These are phyloP conservation scores for Alopecurus myosuroides DNA, from an alignment of 176 grass and related monocot genomes.

Conservation along the genomic window DNA sequence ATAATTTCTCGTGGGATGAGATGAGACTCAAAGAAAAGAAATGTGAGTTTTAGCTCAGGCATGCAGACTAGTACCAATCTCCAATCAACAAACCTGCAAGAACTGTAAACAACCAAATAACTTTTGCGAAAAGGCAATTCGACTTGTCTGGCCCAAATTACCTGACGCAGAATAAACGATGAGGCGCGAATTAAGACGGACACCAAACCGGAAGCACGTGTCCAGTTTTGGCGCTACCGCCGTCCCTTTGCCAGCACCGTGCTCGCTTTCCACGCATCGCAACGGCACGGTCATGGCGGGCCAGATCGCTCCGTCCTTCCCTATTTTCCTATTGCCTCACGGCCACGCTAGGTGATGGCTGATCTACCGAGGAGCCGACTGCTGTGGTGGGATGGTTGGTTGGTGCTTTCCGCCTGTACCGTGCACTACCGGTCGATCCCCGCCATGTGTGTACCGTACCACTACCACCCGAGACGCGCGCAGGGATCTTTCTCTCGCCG, in stretches of 20 bases:
- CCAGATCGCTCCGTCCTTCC: background rate
- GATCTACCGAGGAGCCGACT: slow-evolving; percentile 9
- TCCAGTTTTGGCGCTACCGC: background rate
- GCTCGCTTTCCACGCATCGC: slow-evolving; percentile 28
- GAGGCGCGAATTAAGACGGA: background rate
- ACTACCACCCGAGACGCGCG: background rate
- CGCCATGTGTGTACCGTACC: no score
- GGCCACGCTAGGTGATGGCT: background rate
- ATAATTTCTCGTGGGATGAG: no score
- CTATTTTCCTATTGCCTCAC: background rate
- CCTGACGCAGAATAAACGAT: background rate
- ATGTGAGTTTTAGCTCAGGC: no score
- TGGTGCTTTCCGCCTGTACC: slow-evolving; percentile 34
- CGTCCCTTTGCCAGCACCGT: background rate
- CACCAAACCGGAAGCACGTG: background rate
- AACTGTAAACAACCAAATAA: background rate
- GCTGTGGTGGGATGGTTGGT: background rate
- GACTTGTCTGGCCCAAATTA: background rate
- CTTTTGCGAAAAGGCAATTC: slow-evolving; percentile 18
- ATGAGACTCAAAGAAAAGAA: no score
- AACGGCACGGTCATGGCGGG: background rate
- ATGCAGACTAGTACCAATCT: no score
- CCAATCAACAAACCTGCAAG: background rate
- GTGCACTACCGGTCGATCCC: background rate
- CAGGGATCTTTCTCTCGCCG: background rate